Percentiles rank a stretch among this genome's conserved stretches.
phyloP scores from a whole-genome alignment of 2,329 filamentous ascomycete genomes.

The Huntiella decipiens region DNA sequence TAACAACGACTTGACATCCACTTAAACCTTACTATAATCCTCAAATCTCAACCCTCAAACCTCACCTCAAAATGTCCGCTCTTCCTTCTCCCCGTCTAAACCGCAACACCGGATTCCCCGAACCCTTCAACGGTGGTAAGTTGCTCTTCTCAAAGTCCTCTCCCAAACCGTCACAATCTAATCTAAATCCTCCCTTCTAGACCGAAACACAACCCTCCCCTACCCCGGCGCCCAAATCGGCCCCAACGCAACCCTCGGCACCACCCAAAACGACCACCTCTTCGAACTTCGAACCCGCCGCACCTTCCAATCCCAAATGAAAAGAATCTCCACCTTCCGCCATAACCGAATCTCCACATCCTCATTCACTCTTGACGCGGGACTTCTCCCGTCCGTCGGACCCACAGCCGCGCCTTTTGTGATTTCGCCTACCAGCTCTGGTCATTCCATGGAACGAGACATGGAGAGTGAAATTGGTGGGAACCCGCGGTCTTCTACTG shows the following conservation, averaged over 20 bases:
- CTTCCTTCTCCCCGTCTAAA: constrained; percentile 13
- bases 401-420: constrained; percentile 4
- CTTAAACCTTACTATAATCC: background rate
- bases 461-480: background rate
- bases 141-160: background rate
- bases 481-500: constrained; percentile 1
- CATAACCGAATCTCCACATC: constrained; percentile 1
- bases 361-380: constrained; percentile 7
- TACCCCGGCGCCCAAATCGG: constrained; percentile 43
- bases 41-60: background rate
- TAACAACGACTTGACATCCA: too few relatives aligned
- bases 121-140: constrained; percentile 29
- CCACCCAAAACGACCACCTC: constrained; percentile 30
- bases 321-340: constrained; percentile 18
- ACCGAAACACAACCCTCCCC: constrained; percentile 39
- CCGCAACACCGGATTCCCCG: constrained; percentile 32
- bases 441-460: constrained; percentile 1
- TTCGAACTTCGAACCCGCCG: constrained; percentile 25
- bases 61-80: constrained; percentile 11
- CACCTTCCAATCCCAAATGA: constrained; percentile 24
- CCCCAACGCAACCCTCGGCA: constrained; percentile 35
- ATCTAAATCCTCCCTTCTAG: constrained; percentile 17
- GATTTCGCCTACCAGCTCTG: background rate
- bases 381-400: constrained; percentile 5
- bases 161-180: too few relatives aligned